Evolutionary conservation across 106 monocot genomes (phyloP), one percentile per base, ranked within the genome.

Genomic region (Allium sativum): DNA sequence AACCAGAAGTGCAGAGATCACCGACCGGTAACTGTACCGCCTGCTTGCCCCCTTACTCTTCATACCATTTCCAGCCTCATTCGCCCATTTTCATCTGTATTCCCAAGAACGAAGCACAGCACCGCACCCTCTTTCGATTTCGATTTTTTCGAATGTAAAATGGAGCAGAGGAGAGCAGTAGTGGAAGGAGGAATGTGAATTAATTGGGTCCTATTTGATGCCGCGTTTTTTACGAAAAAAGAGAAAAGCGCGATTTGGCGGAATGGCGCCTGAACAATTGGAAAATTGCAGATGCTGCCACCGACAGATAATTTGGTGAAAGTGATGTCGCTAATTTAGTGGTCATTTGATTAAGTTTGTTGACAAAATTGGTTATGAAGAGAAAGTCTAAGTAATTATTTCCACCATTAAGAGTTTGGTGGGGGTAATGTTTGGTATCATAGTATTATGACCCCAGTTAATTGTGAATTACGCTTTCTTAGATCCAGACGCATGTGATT

Each of bases 21-120:
- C 40, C 15, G 79, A 66, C 14, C 79, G 79, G 74, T 59, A 74
- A 19, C 70, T 16, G 13, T 62, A 74, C 59, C 82, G 58, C 52
- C 77, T 61, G 10, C n/a, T 43, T 17, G 60, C 15, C 0, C 48
- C 53, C 61, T 68, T 76, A 50, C 12, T 52, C 62, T 66, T 72
- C 75, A 61, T 78, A 52, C 63, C 64, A 48, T 51, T 45, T 18
- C 10, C 22, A 44, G 22, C 53, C 55, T 55, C 62, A 15, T 51
- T 31, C 31, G 31, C 31, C 31, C 31, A 1, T 31, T 43, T 40
- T 50, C 59, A 16, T n/a, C 21, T 12, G 55, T 56, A 67, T 46
- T 53, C 62, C 21, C 62, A 44, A 14, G 8, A 9, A 1, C 57
- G 22, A 21, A 6, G 8, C 12, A 10, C 13, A 0, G 19, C 15